Conservation (phyloP, 2,329 filamentous ascomycete genomes). For the Meredithiella fracta region DNA sequence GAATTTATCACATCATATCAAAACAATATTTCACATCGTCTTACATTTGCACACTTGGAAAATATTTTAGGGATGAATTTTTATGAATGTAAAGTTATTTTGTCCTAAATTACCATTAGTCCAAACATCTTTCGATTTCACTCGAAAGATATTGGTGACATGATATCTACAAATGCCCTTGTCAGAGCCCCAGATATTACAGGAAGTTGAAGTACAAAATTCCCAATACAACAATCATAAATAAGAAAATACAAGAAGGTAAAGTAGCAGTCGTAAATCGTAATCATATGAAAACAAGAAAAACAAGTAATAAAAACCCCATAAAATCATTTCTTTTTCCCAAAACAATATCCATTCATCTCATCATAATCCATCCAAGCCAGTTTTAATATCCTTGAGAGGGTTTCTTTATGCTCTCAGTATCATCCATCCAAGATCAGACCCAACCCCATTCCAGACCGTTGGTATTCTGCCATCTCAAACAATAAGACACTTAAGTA, state of each 20-base stretch:
- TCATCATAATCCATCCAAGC: neutral
- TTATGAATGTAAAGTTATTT: too few species aligned
- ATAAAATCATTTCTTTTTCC: neutral
- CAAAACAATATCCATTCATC: neutral
- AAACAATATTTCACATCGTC: too few species aligned
- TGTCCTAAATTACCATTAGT: neutral
- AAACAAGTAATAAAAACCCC: conserved; percentile 3
- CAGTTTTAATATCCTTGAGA: neutral
- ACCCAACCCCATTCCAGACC: neutral
- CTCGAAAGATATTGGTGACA: neutral
- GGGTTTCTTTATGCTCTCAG: neutral
- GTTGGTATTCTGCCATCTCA: neutral
- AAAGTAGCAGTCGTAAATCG: conserved; percentile 1
- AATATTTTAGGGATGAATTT: too few species aligned
- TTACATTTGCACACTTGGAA: too few species aligned
- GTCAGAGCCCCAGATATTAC: neutral
- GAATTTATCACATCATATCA: too few species aligned
- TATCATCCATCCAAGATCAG: neutral
- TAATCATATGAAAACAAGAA: too few species aligned
- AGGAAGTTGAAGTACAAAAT: neutral
- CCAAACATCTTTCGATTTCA: neutral
- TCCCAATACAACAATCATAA: conserved; percentile 3
- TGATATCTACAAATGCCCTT: neutral
- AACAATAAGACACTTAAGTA: neutral
- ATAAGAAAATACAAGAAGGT: neutral